Base-by-base conservation (phyloP, 108 stramenopile genomes). In the Fragilariopsis cylindrus region DNA sequence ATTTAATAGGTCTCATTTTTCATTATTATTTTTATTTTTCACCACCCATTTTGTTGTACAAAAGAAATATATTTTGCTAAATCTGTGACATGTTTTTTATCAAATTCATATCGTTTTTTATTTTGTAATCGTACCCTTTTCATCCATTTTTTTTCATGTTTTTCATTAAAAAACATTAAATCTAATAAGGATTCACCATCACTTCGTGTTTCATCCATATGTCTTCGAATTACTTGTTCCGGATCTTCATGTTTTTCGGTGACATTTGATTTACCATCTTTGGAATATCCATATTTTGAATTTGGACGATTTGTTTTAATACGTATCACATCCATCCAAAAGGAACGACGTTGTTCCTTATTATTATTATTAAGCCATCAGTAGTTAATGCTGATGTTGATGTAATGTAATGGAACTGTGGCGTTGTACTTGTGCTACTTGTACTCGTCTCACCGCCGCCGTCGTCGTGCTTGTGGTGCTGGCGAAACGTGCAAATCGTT, bases 1-100 rank as follows among this genome's bases (percentile, higher is more conserved):
- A 1, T 21, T 21, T 21, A 21, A 21, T 21, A 21, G 21, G 21
- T 13, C 2, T 52, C 12, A 52, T 52, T 52, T 2, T 52, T 52
- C 2, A 12, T 52, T 1, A 0, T 40, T 45, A 11, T 40, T 19
- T 3, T 45, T 15, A 11, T 63, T 45, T 9, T 45, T 41, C 7
- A 45, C 6, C 42, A 49, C 53, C 53, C 56, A 30, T 80, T 74
- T 47, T 80, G 70, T 54, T 80, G 69, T 3, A 80, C 74, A 67
- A 80, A 80, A 57, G 73, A 64, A 75, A 80, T 80, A 64, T 80
- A 80, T 74, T 80, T 80, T 44, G 74, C 79, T 62, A 80, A 50
- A 52, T 80, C 74, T 48, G 57, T 75, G 15, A 80, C 79, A 57
- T 80, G 79, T 41, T 80, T 74, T 70, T 80, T 80, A 74, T 80